These are phyloP conservation scores for Pittosporum tobira DNA, from an alignment of 129 eudicot genomes.

Conservation along the genomic window DNA sequence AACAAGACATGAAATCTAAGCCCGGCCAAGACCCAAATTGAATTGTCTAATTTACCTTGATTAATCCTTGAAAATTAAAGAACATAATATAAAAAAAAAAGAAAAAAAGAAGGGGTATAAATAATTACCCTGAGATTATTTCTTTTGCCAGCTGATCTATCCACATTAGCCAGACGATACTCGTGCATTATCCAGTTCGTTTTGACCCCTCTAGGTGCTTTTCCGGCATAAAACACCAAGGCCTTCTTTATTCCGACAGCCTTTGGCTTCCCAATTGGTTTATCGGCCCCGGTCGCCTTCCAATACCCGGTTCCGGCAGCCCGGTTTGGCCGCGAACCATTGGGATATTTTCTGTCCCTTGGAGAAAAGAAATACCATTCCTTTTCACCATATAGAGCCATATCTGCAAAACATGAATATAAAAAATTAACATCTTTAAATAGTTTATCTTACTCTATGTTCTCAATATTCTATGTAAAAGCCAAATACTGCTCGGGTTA, in stretches of 20 bases:
- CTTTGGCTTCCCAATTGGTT: no score
- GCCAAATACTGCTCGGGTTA: no score
- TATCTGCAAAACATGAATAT: conserved; percentile 27
- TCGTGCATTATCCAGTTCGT: conserved; percentile 70
- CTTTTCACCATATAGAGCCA: no score
- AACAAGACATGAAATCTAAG: no score
- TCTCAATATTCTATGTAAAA: no score
- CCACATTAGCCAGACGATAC: conserved; percentile 51
- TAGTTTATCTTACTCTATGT: no score
- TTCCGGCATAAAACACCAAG: conserved; percentile 55
- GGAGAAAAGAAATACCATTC: conserved; percentile 62
- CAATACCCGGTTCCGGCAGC: conserved; percentile 60
- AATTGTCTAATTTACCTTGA: neutral
- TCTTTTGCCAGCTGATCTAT: conserved; percentile 50
- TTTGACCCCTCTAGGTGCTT: conserved; percentile 54
- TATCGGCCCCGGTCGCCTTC: conserved; percentile 69
- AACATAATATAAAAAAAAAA: no score
- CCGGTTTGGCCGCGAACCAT: conserved; percentile 57
- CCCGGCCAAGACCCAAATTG: neutral
- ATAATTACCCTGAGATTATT: conserved; percentile 20
- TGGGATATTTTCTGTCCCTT: conserved; percentile 49
- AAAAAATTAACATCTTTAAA: no score
- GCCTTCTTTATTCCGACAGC: conserved; percentile 54
- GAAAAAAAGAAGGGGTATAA: no score
- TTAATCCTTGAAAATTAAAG: no score